Conservation (phyloP, 257 asterid species). For the Gentiana straminea region DNA sequence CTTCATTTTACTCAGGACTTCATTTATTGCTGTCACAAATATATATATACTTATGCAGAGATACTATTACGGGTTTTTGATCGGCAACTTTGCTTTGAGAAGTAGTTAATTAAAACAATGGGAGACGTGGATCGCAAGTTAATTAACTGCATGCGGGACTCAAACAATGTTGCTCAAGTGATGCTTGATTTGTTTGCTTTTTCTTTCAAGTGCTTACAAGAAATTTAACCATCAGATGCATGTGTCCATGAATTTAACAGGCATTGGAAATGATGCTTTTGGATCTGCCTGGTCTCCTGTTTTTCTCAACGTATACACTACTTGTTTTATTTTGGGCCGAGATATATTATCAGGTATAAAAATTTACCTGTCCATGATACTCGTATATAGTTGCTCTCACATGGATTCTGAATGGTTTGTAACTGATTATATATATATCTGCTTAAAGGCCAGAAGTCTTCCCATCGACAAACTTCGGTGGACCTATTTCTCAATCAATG, state of each 20-base stretch:
- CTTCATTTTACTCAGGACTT: background rate
- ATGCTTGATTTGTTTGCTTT: background rate
- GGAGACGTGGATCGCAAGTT: background rate
- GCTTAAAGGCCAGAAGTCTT: conserved; percentile 30
- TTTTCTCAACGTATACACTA: conserved; percentile 33
- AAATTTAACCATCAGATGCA: too few species aligned
- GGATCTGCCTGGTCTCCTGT: conserved; percentile 33
- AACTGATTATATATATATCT: background rate
- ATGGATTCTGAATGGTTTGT: background rate
- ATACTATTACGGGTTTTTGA: background rate
- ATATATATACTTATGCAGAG: background rate
- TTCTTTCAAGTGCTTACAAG: background rate
- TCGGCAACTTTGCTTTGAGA: background rate
- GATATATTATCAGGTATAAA: conserved; percentile 29
- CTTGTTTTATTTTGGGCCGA: conserved; percentile 36
- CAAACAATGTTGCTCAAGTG: background rate
- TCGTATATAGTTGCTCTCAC: background rate
- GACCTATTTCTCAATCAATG: conserved; percentile 21
- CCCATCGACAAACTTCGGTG: conserved; percentile 26
- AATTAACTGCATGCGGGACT: background rate
- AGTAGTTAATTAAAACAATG: background rate
- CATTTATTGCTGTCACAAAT: background rate
- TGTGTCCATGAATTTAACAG: conserved; percentile 8
- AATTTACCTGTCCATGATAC: background rate
- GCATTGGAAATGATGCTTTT: conserved; percentile 23